phyloP scores from a whole-genome alignment of 495 filamentous ascomycete genomes.

The Corynascus novoguineensis region DNA sequence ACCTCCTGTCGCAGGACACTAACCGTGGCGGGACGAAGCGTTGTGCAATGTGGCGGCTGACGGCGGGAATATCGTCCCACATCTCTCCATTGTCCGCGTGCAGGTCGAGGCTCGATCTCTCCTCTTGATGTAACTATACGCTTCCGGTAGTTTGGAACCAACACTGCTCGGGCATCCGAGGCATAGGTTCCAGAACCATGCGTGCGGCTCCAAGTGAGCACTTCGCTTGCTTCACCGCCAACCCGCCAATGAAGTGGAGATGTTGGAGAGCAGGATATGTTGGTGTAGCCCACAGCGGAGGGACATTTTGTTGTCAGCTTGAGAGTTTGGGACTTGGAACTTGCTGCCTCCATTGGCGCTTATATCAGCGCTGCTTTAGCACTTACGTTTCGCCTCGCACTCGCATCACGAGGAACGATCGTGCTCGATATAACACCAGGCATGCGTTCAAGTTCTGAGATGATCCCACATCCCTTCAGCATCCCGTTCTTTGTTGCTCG shows the following conservation, averaged over 20 bases:
- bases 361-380: neutral
- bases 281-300: neutral
- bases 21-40: neutral
- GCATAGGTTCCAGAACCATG: neutral
- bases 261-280: neutral
- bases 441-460: neutral
- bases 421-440: neutral
- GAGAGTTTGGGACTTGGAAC: neutral
- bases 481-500: neutral
- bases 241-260: constrained; percentile 8
- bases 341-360: neutral
- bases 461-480: neutral
- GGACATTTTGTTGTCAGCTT: neutral
- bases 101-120: neutral
- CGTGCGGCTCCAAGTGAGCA: neutral
- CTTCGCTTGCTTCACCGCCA: neutral
- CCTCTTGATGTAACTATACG: too few relatives aligned
- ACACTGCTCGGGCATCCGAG: neutral
- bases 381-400: neutral
- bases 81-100: neutral
- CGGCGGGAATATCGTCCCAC: neutral
- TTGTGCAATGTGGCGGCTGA: neutral
- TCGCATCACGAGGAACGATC: neutral
- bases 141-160: constrained; percentile 1
- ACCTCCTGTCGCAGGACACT: neutral